phyloP scores from a whole-genome alignment of 805 yeast genomes.

The Alloascoidea hylecoeti region DNA sequence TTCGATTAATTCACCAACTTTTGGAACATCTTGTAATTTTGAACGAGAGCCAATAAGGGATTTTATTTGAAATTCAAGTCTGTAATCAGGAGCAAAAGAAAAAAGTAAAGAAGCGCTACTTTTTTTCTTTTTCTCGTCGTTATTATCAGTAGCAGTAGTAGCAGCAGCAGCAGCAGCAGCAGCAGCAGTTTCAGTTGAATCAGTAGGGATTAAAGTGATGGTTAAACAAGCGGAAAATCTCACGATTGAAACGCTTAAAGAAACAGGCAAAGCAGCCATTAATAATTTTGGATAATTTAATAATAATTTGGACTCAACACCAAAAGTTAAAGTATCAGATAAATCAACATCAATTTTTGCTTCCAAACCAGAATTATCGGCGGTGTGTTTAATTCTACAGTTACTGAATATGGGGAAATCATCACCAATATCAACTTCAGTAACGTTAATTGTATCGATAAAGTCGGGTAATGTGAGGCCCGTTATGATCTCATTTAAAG shows the following conservation, averaged over 20 bases:
- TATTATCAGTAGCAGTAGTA: slow-evolving; percentile 2
- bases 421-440: slow-evolving; percentile 86
- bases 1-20: slow-evolving; percentile 75
- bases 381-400: slow-evolving; percentile 52
- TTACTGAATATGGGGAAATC: slow-evolving; percentile 93
- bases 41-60: slow-evolving; percentile 89
- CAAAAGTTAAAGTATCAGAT: slow-evolving; percentile 75
- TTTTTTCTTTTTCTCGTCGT: slow-evolving; percentile 4
- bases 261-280: slow-evolving; percentile 80
- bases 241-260: slow-evolving; percentile 74
- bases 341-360: slow-evolving; percentile 88
- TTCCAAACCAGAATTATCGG: slow-evolving; percentile 21
- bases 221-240: slow-evolving; percentile 85
- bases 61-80: slow-evolving; percentile 77
- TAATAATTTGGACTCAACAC: slow-evolving; percentile 66
- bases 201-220: slow-evolving; percentile 39
- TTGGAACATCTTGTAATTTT: slow-evolving; percentile 85
- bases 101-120: slow-evolving; percentile 49
- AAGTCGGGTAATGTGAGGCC: slow-evolving; percentile 64
- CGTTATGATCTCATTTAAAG: slow-evolving; percentile 52
- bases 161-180: slow-evolving; percentile 6
- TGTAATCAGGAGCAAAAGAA: slow-evolving; percentile 83
- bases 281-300: slow-evolving; percentile 73
- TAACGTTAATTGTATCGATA: slow-evolving; percentile 61
- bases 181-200: slow-evolving; percentile 12